Base-by-base conservation (phyloP, 495 filamentous ascomycete species). In the Podospora sp. region DNA sequence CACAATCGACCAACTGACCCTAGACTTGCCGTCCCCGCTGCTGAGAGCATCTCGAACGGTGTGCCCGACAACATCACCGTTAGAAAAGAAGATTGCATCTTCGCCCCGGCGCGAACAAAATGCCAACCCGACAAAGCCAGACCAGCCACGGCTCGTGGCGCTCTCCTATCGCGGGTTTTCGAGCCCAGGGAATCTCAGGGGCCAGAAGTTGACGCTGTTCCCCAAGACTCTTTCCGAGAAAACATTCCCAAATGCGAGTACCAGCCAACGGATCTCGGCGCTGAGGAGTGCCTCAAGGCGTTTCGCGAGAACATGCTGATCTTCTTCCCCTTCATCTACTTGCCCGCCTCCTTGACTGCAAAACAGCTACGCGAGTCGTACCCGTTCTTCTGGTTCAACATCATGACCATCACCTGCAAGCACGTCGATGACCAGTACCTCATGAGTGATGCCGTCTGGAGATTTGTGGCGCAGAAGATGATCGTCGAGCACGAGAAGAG, bases 321-420 rank as follows among this genome's bases (percentile, higher is more conserved):
- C 40, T 76, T 75, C 68, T 55, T 79, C 21, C 77, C 77, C 0
- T 70, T 77, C 12, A 66, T 75, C n/a, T 68, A 79, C 63, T 76
- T 89, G 5, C 80, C 80, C 0, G 68, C 75, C 3, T 67, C 76
- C 65, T 73, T 81, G 26, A 86, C 81, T 0, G 80, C 84, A 5
- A 72, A 79, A 4, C 73, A 79, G 63, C 78, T 89, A 11, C 81
- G 76, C 27, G 71, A 77, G 36, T 65, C 77, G 35, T 77, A 80
- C 20, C 86, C 86, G 0, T 84, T 87, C 50, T 63, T 87, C 26
- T 86, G 85, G 81, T 76, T 84, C 25, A 82, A 79, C 65, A 86
- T 88, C 29, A 85, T 87, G 78, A 77, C 80, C 6, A 55, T 70
- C n/a, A 74, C 71, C 1, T 75, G 69, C 65, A 69, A 65, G 50